Conservation (phyloP, 805 yeast species). For the Candida awuae region DNA sequence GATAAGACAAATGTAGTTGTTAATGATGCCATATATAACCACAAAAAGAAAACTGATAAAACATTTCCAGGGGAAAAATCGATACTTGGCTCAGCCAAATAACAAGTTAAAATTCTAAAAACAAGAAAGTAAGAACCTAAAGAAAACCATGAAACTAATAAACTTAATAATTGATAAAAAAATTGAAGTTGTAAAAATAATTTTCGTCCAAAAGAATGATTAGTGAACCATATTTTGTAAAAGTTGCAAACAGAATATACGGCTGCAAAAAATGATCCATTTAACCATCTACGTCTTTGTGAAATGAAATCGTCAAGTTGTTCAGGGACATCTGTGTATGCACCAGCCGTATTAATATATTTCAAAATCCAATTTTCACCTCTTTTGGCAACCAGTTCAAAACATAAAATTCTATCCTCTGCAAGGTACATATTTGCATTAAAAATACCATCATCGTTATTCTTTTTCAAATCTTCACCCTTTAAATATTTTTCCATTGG, state of each 20-base stretch:
- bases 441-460: conserved; percentile 66
- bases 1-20: conserved; percentile 83
- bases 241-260: conserved; percentile 77
- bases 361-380: conserved; percentile 67
- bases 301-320: conserved; percentile 75
- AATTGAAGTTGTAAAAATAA: conserved; percentile 70
- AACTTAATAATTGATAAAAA: conserved; percentile 62
- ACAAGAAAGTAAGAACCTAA: conserved; percentile 85
- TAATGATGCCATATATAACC: conserved; percentile 77
- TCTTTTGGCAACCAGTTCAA: conserved; percentile 85
- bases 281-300: conserved; percentile 94
- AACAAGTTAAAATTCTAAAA: conserved; percentile 76
- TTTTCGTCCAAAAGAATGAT: conserved; percentile 64
- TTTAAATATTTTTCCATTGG: conserved; percentile 87
- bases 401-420: conserved; percentile 92
- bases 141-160: conserved; percentile 87
- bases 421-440: conserved; percentile 96
- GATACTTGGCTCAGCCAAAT: conserved; percentile 57
- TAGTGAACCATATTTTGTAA: conserved; percentile 67
- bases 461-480: conserved; percentile 75
- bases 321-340: conserved; percentile 95
- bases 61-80: conserved; percentile 67
- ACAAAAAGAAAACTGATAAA: conserved; percentile 68
- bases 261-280: conserved; percentile 94
- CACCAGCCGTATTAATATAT: conserved; percentile 81